Conservation (phyloP, 139 green algal genomes). For the Chlamydomonas sp. region DNA sequence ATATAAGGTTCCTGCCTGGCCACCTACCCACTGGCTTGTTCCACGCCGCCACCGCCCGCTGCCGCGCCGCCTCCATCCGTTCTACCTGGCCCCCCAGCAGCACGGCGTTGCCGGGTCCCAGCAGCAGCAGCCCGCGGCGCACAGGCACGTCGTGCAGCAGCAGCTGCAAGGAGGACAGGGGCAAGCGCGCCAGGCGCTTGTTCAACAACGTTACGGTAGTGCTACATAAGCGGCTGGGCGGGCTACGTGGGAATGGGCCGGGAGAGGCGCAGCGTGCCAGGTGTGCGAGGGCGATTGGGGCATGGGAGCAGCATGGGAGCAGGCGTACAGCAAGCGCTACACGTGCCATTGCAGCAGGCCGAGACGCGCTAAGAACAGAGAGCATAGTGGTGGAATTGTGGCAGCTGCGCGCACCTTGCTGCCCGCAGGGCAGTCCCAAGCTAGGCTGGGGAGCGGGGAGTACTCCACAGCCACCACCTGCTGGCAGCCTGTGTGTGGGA, state of each 20-base stretch:
- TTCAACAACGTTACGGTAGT: neutral
- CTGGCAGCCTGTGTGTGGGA: slow-evolving; percentile 24
- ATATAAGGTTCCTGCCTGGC: neutral
- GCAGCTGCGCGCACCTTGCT: slow-evolving; percentile 28
- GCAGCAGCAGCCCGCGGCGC: too few species aligned
- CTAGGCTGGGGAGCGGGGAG: slow-evolving; percentile 8
- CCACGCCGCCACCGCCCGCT: slow-evolving; percentile 44
- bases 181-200: too few species aligned
- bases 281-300: neutral
- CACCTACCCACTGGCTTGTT: slow-evolving; percentile 54
- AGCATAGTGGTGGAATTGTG: neutral
- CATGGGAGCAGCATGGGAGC: neutral
- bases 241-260: neutral
- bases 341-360: neutral
- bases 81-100: slow-evolving; percentile 72
- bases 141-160: too few species aligned
- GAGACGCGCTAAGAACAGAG: too few species aligned
- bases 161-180: slow-evolving; percentile 48
- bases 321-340: neutral
- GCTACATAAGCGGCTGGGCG: neutral
- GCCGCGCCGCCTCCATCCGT: slow-evolving; percentile 54
- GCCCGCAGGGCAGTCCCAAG: slow-evolving; percentile 38
- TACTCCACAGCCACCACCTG: slow-evolving; percentile 47
- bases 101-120: too few species aligned
- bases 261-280: neutral